phyloP scores from a whole-genome alignment of 495 filamentous ascomycete genomes.

The Gamarada debralockiae region DNA sequence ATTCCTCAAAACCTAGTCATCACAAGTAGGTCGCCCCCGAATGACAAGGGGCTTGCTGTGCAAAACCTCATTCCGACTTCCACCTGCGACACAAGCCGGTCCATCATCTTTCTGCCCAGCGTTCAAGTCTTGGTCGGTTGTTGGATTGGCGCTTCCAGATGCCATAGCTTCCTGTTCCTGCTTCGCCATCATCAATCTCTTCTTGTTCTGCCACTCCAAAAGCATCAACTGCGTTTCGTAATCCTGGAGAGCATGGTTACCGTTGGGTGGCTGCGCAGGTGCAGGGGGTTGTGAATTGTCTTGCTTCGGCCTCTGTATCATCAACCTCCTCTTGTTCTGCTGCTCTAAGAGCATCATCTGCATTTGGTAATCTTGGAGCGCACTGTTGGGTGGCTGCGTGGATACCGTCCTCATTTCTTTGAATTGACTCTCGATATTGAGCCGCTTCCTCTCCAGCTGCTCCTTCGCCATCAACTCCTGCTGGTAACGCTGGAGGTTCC shows the following conservation, averaged over 20 bases:
- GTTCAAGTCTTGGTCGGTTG: too few relatives aligned
- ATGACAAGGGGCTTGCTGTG: too few relatives aligned
- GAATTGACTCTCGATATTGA: too few relatives aligned
- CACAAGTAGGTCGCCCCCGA: too few relatives aligned
- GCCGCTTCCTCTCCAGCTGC: too few relatives aligned
- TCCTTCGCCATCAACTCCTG: too few relatives aligned
- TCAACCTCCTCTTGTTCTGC: constrained; percentile 37
- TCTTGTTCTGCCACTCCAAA: neutral
- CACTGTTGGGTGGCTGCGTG: neutral
- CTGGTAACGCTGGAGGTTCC: too few relatives aligned
- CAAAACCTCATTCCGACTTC: too few relatives aligned
- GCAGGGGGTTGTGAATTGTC: constrained; percentile 35
- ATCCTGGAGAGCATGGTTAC: neutral
- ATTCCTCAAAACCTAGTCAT: too few relatives aligned
- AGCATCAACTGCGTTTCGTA: neutral
- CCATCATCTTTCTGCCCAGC: too few relatives aligned
- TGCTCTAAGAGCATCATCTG: neutral
- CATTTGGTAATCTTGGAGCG: neutral
- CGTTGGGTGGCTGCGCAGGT: neutral
- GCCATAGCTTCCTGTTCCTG: constrained; percentile 80
- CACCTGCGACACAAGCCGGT: too few relatives aligned
- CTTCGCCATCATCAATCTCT: constrained; percentile 77
- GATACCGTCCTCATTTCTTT: too few relatives aligned
- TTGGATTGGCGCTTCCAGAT: neutral
- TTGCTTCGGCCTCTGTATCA: constrained; percentile 94